Conservation (phyloP, 1,284 basidiomycete species). For the Thelephora terrestris region DNA sequence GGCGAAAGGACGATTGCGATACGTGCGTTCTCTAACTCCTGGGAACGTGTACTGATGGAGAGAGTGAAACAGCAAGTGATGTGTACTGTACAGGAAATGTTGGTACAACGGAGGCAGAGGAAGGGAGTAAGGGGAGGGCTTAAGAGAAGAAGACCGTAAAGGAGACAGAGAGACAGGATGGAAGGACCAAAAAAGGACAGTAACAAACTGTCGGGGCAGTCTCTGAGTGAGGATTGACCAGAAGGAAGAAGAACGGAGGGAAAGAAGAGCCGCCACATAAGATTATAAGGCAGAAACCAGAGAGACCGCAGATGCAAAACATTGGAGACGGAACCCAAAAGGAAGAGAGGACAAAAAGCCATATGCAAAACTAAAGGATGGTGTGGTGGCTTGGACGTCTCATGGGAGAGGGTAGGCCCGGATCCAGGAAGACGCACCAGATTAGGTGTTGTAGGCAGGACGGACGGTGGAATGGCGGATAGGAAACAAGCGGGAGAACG, state of each 20-base stretch:
- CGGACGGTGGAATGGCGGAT: constrained; percentile 5
- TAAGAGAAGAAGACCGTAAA: constrained; percentile 1
- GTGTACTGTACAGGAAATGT: neutral
- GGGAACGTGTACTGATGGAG: neutral
- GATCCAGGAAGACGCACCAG: constrained; percentile 1
- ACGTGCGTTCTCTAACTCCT: neutral
- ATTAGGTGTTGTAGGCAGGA: constrained; percentile 6
- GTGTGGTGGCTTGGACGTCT: neutral
- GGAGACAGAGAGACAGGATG: constrained; percentile 12
- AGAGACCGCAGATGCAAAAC: neutral
- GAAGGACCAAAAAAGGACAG: constrained; percentile 11
- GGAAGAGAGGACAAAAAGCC: neutral
- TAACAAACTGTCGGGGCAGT: constrained; percentile 8
- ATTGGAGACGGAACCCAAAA: neutral
- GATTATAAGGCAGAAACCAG: neutral
- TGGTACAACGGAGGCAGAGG: neutral
- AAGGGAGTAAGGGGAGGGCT: neutral
- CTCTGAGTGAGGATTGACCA: constrained; percentile 7
- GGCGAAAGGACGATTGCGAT: neutral
- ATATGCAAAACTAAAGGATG: neutral
- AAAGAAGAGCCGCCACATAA: constrained; percentile 9
- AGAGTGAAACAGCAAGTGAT: constrained; percentile 5
- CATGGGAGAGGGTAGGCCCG: neutral
- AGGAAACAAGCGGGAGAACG: neutral
- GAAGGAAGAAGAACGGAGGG: constrained; percentile 11